phyloP scores from a whole-genome alignment of 2,329 filamentous ascomycete genomes.

The Dactylellina sp. region DNA sequence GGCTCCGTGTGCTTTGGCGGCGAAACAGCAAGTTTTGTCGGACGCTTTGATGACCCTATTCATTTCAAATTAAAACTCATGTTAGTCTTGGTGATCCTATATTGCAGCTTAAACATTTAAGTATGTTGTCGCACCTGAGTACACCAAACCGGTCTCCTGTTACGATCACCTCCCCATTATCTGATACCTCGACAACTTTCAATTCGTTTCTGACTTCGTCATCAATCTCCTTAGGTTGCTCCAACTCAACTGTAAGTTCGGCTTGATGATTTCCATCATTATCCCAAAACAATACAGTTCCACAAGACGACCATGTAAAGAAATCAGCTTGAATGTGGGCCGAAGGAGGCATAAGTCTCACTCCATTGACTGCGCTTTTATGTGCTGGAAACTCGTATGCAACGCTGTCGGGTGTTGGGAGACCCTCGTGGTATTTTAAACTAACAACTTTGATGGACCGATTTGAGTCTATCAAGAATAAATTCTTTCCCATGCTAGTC shows the following conservation, averaged over 20 bases:
- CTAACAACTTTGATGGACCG: conserved; percentile 76
- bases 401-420: conserved; percentile 61
- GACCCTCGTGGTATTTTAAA: conserved; percentile 59
- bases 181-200: conserved; percentile 71
- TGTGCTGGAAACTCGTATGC: conserved; percentile 70
- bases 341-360: conserved; percentile 73
- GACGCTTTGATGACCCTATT: conserved; percentile 73
- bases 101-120: background rate
- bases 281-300: conserved; percentile 85
- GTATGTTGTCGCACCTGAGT: conserved; percentile 68
- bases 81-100: conserved; percentile 42
- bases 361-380: conserved; percentile 77
- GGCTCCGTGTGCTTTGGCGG: conserved; percentile 85
- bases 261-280: conserved; percentile 76
- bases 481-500: conserved; percentile 74
- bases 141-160: conserved; percentile 89
- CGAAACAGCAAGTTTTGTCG: conserved; percentile 73
- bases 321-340: conserved; percentile 77
- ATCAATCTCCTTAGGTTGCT: conserved; percentile 70
- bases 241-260: conserved; percentile 76
- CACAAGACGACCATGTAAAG: conserved; percentile 87
- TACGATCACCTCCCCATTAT: conserved; percentile 75
- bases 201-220: conserved; percentile 71
- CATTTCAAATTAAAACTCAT: no score
- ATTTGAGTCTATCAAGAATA: conserved; percentile 80